A percentile compares a stretch with the other conserved stretches of the same genome.
phyloP scores from a whole-genome alignment of 768 basidiomycete genomes.

The Lactifluus echinatus region DNA sequence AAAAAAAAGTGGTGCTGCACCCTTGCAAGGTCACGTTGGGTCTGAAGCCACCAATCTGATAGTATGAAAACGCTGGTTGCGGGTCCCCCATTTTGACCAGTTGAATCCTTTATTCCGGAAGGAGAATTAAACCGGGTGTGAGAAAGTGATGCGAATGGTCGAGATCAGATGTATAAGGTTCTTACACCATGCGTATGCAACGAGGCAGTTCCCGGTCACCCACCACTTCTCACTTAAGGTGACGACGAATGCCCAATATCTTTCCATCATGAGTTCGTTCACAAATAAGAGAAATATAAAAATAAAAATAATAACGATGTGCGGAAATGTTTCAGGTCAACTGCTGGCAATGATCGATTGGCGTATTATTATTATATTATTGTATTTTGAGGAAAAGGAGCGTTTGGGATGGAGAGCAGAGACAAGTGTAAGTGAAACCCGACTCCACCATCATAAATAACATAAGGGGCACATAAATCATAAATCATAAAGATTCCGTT shows the following conservation, averaged over 20 bases:
- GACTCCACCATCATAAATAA: no score
- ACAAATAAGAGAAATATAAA: background rate
- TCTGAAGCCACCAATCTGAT: slow-evolving; percentile 20
- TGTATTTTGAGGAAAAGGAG: no score
- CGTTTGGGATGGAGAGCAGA: no score
- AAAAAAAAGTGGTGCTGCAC: background rate
- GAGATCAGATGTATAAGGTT: background rate
- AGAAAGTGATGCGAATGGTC: background rate
- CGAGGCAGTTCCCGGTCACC: background rate
- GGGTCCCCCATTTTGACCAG: slow-evolving; percentile 5
- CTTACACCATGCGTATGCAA: background rate
- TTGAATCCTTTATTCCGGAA: background rate
- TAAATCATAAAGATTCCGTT: no score
- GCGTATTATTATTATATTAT: background rate
- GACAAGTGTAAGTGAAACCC: no score
- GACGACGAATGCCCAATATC: no score
- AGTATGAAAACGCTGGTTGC: slow-evolving; percentile 4
- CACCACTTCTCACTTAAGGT: no score
- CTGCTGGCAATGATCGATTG: background rate
- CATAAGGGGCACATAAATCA: no score
- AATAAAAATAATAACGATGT: background rate
- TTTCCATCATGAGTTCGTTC: no score
- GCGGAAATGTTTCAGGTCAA: no score
- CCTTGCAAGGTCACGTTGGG: slow-evolving; percentile 13
- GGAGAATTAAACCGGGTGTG: background rate